phyloP scores from a whole-genome alignment of 331 rosid species.

The Cydonia oblonga region DNA sequence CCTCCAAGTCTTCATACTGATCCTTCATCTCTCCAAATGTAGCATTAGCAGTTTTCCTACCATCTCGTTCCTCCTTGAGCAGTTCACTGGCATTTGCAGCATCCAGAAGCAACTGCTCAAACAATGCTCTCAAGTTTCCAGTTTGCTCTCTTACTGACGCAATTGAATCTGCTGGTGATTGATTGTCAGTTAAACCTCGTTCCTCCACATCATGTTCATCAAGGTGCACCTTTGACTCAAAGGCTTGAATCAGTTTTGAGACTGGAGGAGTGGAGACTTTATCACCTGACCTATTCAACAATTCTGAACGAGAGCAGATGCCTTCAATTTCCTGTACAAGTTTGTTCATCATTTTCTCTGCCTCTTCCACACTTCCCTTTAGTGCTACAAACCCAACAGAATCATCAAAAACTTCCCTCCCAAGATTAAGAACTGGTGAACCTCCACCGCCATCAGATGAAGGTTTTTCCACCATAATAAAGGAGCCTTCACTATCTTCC shows the following conservation, averaged over 20 bases:
- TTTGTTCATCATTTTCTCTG: conserved; percentile 34
- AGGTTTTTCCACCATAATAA: conserved; percentile 2
- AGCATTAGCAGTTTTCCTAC: conserved; percentile 31
- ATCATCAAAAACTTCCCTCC: conserved; percentile 37
- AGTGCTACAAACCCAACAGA: conserved; percentile 42
- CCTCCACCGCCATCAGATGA: conserved; percentile 20
- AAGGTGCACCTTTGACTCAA: conserved; percentile 47
- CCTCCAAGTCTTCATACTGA: conserved; percentile 51
- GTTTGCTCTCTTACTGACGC: conserved; percentile 32
- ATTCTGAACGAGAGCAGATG: conserved; percentile 32
- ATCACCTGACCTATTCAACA: conserved; percentile 31
- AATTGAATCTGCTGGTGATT: conserved; percentile 33
- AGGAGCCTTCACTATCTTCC: conserved; percentile 16
- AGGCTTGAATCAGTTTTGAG: conserved; percentile 79
- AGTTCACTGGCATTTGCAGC: conserved; percentile 38
- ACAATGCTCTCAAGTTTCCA: conserved; percentile 42
- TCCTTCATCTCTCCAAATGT: conserved; percentile 29
- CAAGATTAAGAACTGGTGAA: conserved; percentile 18
- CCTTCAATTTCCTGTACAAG: conserved; percentile 58
- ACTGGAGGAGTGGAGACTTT: conserved; percentile 38
- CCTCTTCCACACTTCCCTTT: conserved; percentile 38
- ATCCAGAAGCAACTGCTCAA: conserved; percentile 44
- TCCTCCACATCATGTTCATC: conserved; percentile 52
- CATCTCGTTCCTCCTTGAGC: conserved; percentile 51
- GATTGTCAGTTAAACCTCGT: conserved; percentile 23